These are phyloP conservation scores for Panicum miliaceum DNA, from an alignment of 176 grass and related monocot species.

Conservation along the genomic window DNA sequence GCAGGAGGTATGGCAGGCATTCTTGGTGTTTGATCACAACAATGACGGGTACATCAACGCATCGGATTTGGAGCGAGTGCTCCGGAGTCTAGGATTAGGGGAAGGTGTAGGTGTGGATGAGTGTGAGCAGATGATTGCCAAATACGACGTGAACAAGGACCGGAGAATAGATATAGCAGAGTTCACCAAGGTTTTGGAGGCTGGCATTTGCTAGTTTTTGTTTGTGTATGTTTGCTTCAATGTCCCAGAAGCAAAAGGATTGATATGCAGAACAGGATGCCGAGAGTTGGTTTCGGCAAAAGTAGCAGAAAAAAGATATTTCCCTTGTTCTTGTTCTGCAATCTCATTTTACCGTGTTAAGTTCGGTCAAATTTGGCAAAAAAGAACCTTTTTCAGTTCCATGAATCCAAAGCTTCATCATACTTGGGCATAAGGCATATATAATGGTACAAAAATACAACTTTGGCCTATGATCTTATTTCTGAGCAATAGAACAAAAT, in stretches of 20 bases:
- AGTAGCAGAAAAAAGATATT: background rate
- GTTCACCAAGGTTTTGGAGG: slow-evolving; percentile 80
- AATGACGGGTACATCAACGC: slow-evolving; percentile 73
- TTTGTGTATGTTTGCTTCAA: background rate
- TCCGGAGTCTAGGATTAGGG: slow-evolving; percentile 54
- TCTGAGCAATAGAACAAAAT: background rate
- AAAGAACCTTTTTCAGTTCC: background rate
- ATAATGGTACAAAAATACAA: background rate
- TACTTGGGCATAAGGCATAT: background rate
- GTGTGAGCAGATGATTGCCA: slow-evolving; percentile 69
- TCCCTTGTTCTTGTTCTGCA: background rate
- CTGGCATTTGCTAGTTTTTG: slow-evolving; percentile 47
- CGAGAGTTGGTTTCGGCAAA: background rate
- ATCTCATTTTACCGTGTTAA: background rate
- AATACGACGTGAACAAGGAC: slow-evolving; percentile 68
- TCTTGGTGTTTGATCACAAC: slow-evolving; percentile 73
- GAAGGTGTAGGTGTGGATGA: slow-evolving; percentile 53
- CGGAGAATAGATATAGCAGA: slow-evolving; percentile 65
- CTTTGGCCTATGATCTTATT: background rate
- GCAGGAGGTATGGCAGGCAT: slow-evolving; percentile 67
- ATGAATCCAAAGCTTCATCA: background rate
- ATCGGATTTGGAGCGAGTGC: slow-evolving; percentile 52
- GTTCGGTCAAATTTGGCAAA: background rate
- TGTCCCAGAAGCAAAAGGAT: background rate
- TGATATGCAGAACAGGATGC: background rate